A percentile compares a stretch with the other conserved stretches of the same genome.
Conservation (phyloP, 2,329 filamentous ascomycete species). For the Penicillium sp. region DNA sequence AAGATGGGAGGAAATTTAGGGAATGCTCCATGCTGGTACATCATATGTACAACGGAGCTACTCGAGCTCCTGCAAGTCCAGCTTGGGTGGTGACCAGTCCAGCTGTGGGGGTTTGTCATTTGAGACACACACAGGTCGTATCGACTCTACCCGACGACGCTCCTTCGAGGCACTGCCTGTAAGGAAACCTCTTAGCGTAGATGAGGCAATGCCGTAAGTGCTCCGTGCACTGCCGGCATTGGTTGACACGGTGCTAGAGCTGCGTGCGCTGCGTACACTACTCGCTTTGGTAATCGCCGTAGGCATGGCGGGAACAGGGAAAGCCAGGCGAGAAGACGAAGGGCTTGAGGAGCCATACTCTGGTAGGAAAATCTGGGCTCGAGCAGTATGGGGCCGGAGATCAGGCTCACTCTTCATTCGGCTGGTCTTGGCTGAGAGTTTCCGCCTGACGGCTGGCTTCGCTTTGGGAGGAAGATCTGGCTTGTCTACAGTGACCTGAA, state of each 20-base stretch:
- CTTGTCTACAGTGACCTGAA: conserved; percentile 15
- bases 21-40: conserved; percentile 1
- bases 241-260: conserved; percentile 38
- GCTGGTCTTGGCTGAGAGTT: conserved; percentile 15
- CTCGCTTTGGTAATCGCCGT: conserved; percentile 27
- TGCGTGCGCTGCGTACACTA: conserved; percentile 40
- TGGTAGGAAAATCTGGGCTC: conserved; percentile 22
- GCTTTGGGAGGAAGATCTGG: conserved; percentile 13
- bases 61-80: conserved; percentile 33
- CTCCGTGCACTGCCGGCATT: conserved; percentile 38
- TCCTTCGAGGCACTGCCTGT: conserved; percentile 31
- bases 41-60: conserved; percentile 16
- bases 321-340: conserved; percentile 27
- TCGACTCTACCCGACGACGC: conserved; percentile 28
- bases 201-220: conserved; percentile 36
- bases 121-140: conserved; percentile 33
- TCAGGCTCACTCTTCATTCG: conserved; percentile 21
- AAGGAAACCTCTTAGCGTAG: conserved; percentile 38
- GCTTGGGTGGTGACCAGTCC: conserved; percentile 40
- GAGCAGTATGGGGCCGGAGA: conserved; percentile 29
- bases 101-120: conserved; percentile 36
- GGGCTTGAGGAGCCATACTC: conserved; percentile 24
- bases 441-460: conserved; percentile 5
- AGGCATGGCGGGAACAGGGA: conserved; percentile 35
- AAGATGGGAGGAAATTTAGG: not conserved